Conservation (phyloP, 2,329 filamentous ascomycete species). For the Metarhizium guizhouense region DNA sequence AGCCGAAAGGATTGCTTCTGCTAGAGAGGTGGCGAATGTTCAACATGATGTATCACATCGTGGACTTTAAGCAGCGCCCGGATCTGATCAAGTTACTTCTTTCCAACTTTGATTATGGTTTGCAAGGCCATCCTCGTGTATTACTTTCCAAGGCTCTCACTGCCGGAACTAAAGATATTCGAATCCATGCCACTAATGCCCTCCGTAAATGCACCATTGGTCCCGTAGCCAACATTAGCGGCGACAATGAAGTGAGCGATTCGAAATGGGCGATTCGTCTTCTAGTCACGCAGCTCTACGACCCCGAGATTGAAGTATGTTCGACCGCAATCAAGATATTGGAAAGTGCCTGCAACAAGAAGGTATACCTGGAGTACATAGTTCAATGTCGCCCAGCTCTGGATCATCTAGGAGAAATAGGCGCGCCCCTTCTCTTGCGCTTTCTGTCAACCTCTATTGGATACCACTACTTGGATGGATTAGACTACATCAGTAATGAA, state of each 20-base stretch:
- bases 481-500: constrained; percentile 98
- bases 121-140: constrained; percentile 82
- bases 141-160: constrained; percentile 91
- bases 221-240: constrained; percentile 27
- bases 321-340: constrained; percentile 94
- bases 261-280: constrained; percentile 95
- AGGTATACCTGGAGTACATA: constrained; percentile 85
- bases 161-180: constrained; percentile 81
- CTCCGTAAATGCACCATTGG: constrained; percentile 75
- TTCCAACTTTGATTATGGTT: constrained; percentile 83
- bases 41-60: constrained; percentile 99
- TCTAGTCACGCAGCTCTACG: constrained; percentile 96
- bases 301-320: constrained; percentile 94
- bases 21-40: constrained; percentile 96
- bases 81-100: constrained; percentile 85
- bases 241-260: constrained; percentile 42
- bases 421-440: constrained; percentile 80
- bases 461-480: constrained; percentile 91
- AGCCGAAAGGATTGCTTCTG: constrained; percentile 75
- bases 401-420: constrained; percentile 93
- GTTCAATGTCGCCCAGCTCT: constrained; percentile 91
- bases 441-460: constrained; percentile 95
- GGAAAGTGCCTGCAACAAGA: constrained; percentile 93
- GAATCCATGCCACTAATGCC: constrained; percentile 80
- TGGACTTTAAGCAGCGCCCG: constrained; percentile 82